Base-by-base conservation (phyloP, 352 stramenopile species). In the Pythium rishiriense region DNA sequence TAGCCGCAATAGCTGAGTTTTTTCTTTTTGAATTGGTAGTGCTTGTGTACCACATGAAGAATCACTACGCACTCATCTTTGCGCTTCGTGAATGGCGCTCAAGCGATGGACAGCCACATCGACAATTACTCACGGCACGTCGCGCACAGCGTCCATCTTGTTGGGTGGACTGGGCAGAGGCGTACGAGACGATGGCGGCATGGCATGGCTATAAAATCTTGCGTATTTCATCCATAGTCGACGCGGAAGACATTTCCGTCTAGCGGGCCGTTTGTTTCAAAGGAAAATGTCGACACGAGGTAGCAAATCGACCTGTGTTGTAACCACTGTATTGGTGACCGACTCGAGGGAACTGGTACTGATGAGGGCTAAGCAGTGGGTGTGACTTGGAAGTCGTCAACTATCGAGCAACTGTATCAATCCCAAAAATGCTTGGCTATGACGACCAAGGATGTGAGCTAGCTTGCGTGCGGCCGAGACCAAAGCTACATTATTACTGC, bases 1-100 rank as follows among this genome's bases (percentile, higher is more conserved):
- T n/a, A n/a, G n/a, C n/a, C n/a, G n/a, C n/a, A n/a, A n/a, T n/a
- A 9, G 49, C 37, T 60, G 19, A 49, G 19, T 31, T 33, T 29
- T 3, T 3, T 24, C 5, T 2, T 41, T 2, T 61, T 45, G 19
- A 2, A 2, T 37, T 42, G 0, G 22, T 4, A 64, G 64, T 78
- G 26, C 54, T 94, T 3, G 47, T 92, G 24, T 85, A 78, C 64
- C 85, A 94, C 60, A 63, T 92, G 29, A 91, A 80, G 61, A 94
- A 94, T 68, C 85, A 94, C 69, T 94, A 94, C 62, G 83, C 85
- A 17, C 59, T 88, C 12, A 70, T 94, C 35, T 94, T 84, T 60
- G 81, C 79, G 0, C 46, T 90, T 29, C 69, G 83, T n/a, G 74
- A 88, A 43, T 87, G 79, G 75, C 56, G 45, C 19, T 41, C 42